These are phyloP conservation scores for Malassezia restricta DNA, from an alignment of 1,284 basidiomycete genomes.

Conservation along the genomic window DNA sequence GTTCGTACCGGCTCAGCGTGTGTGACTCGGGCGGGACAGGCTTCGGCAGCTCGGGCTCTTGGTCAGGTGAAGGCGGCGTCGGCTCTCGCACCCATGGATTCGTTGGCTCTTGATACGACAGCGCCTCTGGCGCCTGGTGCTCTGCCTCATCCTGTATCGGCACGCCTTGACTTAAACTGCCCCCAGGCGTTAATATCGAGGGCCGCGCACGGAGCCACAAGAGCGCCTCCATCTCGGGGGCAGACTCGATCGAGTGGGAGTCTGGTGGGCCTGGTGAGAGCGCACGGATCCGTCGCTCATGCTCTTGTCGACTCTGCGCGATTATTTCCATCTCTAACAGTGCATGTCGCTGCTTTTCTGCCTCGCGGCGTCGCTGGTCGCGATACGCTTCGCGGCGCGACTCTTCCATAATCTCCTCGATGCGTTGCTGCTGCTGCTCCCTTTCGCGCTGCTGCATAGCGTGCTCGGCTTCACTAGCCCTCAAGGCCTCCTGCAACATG, in stretches of 20 bases:
- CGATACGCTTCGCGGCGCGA: conserved; percentile 8
- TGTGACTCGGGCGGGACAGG: neutral
- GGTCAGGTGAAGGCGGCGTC: neutral
- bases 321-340: conserved; percentile 13
- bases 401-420: conserved; percentile 1
- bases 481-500: conserved; percentile 9
- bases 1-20: conserved; percentile 3
- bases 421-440: conserved; percentile 3
- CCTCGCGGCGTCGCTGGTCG: conserved; percentile 13
- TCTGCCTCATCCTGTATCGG: neutral
- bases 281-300: conserved; percentile 5
- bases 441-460: neutral
- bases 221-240: conserved; percentile 5
- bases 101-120: neutral
- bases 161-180: neutral
- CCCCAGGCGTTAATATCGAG: neutral
- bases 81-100: neutral
- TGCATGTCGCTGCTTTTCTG: conserved; percentile 11
- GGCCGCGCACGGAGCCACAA: conserved; percentile 8
- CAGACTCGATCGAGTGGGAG: neutral
- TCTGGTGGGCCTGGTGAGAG: neutral
- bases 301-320: conserved; percentile 14
- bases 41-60: neutral
- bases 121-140: neutral
- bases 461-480: conserved; percentile 8